Percentiles rank a stretch among this genome's conserved stretches.
Evolutionary conservation across 2,329 filamentous ascomycete species (phyloP).

Genomic region (Verticillium longisporum): DNA sequence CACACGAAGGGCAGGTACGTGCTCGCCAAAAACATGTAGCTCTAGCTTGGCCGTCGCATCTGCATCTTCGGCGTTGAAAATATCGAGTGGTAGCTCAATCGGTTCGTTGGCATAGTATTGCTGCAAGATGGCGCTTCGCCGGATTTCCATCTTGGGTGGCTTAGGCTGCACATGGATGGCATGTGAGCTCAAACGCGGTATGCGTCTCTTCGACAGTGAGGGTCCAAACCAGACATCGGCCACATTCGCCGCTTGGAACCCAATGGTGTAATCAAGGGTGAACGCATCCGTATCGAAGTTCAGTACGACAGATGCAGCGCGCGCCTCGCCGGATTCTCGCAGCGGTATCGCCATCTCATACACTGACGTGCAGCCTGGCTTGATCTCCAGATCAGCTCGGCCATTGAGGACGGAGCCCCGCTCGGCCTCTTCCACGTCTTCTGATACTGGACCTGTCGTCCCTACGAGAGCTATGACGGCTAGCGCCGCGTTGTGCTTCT

Average conservation of each 20-base stretch:
- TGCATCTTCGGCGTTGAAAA: conserved; percentile 79
- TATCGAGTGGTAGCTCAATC: conserved; percentile 59
- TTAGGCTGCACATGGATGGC: conserved; percentile 73
- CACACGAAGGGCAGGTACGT: conserved; percentile 39
- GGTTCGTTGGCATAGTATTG: conserved; percentile 84
- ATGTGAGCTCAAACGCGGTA: conserved; percentile 42
- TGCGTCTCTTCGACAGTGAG: conserved; percentile 33
- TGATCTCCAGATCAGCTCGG: conserved; percentile 51
- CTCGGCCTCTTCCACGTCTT: conserved; percentile 14
- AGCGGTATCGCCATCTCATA: conserved; percentile 67
- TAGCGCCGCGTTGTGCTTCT: conserved; percentile 16
- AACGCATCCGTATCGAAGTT: conserved; percentile 59
- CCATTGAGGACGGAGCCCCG: conserved; percentile 20
- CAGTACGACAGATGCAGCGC: conserved; percentile 57
- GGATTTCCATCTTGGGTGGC: conserved; percentile 84
- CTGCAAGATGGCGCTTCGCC: conserved; percentile 50
- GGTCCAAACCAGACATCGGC: conserved; percentile 44
- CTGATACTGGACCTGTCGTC: background rate
- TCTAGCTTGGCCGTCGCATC: conserved; percentile 67
- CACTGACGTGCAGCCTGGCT: conserved; percentile 60
- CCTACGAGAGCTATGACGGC: conserved; percentile 18
- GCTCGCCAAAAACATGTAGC: conserved; percentile 56
- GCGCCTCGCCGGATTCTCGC: conserved; percentile 74
- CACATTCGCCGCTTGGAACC: conserved; percentile 34
- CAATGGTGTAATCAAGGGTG: conserved; percentile 59